Percentiles rank a stretch among this genome's conserved stretches.
Evolutionary conservation across 805 yeast species (phyloP).

Genomic region (Candida loeiensis): DNA sequence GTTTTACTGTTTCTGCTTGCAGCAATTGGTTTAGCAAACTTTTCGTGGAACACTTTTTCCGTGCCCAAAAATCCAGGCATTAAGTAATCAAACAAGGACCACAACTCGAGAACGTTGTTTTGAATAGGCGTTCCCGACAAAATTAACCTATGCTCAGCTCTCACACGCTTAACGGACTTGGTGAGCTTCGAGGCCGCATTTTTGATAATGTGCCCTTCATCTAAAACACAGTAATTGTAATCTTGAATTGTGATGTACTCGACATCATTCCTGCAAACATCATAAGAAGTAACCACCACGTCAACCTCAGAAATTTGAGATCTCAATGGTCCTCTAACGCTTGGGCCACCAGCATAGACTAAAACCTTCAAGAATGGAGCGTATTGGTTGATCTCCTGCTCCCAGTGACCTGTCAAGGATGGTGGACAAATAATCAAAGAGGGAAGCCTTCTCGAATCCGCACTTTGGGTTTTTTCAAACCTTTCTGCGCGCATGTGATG

Average conservation of each 20-base stretch:
- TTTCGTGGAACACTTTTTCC: conserved; percentile 88
- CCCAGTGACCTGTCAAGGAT: conserved; percentile 98
- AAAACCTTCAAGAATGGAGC: conserved; percentile 81
- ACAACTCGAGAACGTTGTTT: conserved; percentile 90
- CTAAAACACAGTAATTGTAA: conserved; percentile 92
- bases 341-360: conserved; percentile 93
- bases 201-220: conserved; percentile 97
- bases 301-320: conserved; percentile 57
- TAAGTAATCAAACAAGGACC: conserved; percentile 96
- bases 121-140: conserved; percentile 98
- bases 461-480: conserved; percentile 53
- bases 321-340: conserved; percentile 57
- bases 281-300: conserved; percentile 91
- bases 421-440: conserved; percentile 94
- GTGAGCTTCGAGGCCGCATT: conserved; percentile 86
- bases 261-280: conserved; percentile 90
- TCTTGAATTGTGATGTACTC: conserved; percentile 55
- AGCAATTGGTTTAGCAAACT: conserved; percentile 97
- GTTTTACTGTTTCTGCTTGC: conserved; percentile 87
- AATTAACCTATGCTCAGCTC: conserved; percentile 85
- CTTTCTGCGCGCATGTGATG: conserved; percentile 81
- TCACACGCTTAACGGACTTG: conserved; percentile 75
- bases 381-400: conserved; percentile 85
- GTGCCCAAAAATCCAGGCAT: conserved; percentile 99
- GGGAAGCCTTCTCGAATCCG: conserved; percentile 73